phyloP scores from a whole-genome alignment of 2,329 filamentous ascomycete species.

The Dothideomycetes sp. region DNA sequence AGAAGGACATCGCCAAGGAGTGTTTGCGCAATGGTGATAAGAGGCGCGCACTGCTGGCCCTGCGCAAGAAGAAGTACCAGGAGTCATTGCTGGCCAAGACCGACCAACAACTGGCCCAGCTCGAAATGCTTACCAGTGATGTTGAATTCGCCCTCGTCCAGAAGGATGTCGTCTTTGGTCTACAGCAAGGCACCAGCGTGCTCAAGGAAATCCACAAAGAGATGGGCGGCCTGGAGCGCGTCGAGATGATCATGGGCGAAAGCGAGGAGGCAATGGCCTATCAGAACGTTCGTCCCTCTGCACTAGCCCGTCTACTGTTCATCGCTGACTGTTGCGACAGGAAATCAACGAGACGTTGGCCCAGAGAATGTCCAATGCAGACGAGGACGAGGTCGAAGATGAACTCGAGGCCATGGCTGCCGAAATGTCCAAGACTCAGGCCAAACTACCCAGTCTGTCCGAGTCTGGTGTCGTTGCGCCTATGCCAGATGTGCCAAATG shows the following conservation, averaged over 20 bases:
- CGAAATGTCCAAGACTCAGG: slow-evolving; percentile 38
- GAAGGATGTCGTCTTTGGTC: slow-evolving; percentile 86
- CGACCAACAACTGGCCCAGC: slow-evolving; percentile 83
- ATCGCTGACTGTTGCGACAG: slow-evolving; percentile 32
- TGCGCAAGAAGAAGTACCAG: slow-evolving; percentile 95
- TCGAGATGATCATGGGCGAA: slow-evolving; percentile 92
- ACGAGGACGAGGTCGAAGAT: slow-evolving; percentile 96
- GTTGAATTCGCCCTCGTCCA: slow-evolving; percentile 96
- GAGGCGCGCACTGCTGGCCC: slow-evolving; percentile 68
- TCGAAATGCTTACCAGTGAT: slow-evolving; percentile 76
- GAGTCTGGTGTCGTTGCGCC: slow-evolving; percentile 18
- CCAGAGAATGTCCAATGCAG: slow-evolving; percentile 79
- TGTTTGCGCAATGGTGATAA: slow-evolving; percentile 75
- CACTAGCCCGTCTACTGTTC: neutral
- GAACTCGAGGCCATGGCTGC: slow-evolving; percentile 74
- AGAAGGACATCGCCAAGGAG: slow-evolving; percentile 75
- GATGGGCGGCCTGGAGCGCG: slow-evolving; percentile 88
- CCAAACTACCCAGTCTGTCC: slow-evolving; percentile 21
- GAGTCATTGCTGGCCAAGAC: slow-evolving; percentile 81
- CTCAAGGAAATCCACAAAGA: slow-evolving; percentile 85
- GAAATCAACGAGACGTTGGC: slow-evolving; percentile 89
- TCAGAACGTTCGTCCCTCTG: slow-evolving; percentile 54
- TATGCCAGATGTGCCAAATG: slow-evolving; percentile 22
- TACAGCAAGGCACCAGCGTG: slow-evolving; percentile 85
- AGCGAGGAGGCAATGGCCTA: slow-evolving; percentile 84